phyloP scores from a whole-genome alignment of 1,139 yeast genomes.

The Saccharomyces hybrid region DNA sequence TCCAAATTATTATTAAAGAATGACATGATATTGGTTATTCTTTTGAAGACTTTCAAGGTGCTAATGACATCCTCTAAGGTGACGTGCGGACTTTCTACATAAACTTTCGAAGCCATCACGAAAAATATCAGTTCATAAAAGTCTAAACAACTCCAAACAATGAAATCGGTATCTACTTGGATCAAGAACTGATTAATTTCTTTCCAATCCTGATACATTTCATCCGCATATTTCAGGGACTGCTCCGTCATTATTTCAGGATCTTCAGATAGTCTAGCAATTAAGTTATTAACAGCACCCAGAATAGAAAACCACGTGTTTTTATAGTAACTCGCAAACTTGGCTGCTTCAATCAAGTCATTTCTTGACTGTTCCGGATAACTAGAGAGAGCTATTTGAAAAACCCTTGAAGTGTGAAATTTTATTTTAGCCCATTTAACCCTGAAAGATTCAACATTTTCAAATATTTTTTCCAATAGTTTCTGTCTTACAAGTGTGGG shows the following conservation, averaged over 20 bases:
- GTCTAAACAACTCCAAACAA: background rate
- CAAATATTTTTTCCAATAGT: constrained; percentile 15
- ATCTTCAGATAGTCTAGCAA: constrained; percentile 16
- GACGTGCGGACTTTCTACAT: background rate
- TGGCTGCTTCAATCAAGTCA: background rate
- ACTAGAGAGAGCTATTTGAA: background rate
- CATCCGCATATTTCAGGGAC: constrained; percentile 8
- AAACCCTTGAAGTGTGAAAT: background rate
- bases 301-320: background rate
- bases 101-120: background rate
- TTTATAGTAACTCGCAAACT: background rate
- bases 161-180: background rate
- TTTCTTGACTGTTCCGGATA: background rate
- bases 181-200: background rate
- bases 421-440: background rate
- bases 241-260: constrained; percentile 12
- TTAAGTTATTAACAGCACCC: constrained; percentile 12
- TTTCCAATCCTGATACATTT: constrained; percentile 12
- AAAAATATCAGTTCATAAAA: background rate
- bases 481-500: constrained; percentile 15
- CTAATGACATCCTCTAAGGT: background rate
- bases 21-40: background rate
- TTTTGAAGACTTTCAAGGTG: background rate
- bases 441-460: constrained; percentile 2
- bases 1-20: constrained; percentile 8